Conservation (phyloP, 108 stramenopile species). For the Cylindrotheca closterium region DNA sequence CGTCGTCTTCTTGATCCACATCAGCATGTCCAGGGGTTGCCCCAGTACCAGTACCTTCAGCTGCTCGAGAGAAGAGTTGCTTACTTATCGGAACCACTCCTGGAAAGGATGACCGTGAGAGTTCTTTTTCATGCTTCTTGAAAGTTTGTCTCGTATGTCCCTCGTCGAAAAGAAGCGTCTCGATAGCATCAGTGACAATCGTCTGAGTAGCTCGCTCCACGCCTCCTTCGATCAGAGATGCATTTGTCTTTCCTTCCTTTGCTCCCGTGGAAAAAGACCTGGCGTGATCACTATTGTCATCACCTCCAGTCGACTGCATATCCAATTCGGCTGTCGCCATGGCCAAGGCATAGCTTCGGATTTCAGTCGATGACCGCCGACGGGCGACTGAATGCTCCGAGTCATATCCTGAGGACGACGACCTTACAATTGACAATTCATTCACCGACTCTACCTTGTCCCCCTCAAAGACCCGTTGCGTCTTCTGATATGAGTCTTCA, state of each 20-base stretch:
- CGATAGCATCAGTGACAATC: conserved; percentile 58
- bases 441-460: not conserved
- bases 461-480: not conserved
- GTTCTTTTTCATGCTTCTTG: conserved; percentile 42
- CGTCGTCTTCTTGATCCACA: not conserved
- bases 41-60: not conserved
- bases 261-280: not conserved
- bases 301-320: not conserved
- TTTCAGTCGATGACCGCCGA: conserved; percentile 31
- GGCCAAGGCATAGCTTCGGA: conserved; percentile 39
- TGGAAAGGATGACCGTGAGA: conserved; percentile 44
- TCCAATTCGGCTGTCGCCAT: conserved; percentile 34
- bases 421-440: not conserved
- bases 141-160: conserved; percentile 48
- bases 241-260: conserved; percentile 16
- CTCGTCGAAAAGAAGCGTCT: conserved; percentile 49
- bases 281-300: conserved; percentile 9
- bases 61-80: conserved; percentile 40
- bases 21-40: not conserved
- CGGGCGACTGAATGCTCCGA: not conserved
- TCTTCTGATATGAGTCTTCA: conserved; percentile 3
- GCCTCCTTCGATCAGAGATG: conserved; percentile 41
- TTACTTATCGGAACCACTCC: conserved; percentile 57
- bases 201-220: conserved; percentile 47
- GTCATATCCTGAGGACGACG: not conserved